phyloP scores from a whole-genome alignment of 768 basidiomycete species.

The Suillus tomentosus region DNA sequence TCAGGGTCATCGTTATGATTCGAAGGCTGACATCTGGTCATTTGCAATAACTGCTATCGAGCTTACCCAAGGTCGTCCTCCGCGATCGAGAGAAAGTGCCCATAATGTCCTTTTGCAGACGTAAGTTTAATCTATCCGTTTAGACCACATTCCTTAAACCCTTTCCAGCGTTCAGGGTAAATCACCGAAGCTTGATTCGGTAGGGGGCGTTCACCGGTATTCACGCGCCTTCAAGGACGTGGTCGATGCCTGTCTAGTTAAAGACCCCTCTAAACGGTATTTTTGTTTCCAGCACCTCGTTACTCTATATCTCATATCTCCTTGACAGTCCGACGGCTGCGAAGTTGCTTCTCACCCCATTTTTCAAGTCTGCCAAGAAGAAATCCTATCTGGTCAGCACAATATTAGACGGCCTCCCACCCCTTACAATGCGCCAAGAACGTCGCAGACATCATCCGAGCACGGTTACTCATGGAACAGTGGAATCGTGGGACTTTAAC shows the following conservation, averaged over 20 bases:
- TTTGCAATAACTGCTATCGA: conserved; percentile 96
- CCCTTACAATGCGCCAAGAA: conserved; percentile 73
- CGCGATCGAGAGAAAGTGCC: conserved; percentile 75
- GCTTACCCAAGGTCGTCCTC: conserved; percentile 83
- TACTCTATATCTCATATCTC: background rate
- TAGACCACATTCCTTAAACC: conserved; percentile 2
- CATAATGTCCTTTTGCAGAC: conserved; percentile 76
- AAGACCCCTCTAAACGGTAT: conserved; percentile 80
- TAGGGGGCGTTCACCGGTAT: conserved; percentile 72
- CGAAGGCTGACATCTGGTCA: conserved; percentile 93
- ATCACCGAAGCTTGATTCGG: conserved; percentile 75
- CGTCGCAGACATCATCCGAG: conserved; percentile 47
- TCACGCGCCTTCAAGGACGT: conserved; percentile 83
- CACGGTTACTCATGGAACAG: conserved; percentile 45
- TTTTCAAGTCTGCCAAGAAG: conserved; percentile 81
- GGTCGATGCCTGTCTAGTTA: conserved; percentile 78
- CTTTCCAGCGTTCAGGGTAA: conserved; percentile 66
- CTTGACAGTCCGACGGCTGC: conserved; percentile 68
- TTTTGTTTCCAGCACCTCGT: conserved; percentile 8
- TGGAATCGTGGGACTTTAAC: conserved; percentile 84
- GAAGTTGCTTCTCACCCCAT: conserved; percentile 73
- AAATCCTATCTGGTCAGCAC: conserved; percentile 75
- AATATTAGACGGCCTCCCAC: conserved; percentile 75
- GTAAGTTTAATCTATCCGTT: conserved; percentile 37
- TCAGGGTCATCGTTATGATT: conserved; percentile 80